Evolutionary conservation across 139 green algal genomes (phyloP).

Genomic region (Raphidocelis subcapitata): DNA sequence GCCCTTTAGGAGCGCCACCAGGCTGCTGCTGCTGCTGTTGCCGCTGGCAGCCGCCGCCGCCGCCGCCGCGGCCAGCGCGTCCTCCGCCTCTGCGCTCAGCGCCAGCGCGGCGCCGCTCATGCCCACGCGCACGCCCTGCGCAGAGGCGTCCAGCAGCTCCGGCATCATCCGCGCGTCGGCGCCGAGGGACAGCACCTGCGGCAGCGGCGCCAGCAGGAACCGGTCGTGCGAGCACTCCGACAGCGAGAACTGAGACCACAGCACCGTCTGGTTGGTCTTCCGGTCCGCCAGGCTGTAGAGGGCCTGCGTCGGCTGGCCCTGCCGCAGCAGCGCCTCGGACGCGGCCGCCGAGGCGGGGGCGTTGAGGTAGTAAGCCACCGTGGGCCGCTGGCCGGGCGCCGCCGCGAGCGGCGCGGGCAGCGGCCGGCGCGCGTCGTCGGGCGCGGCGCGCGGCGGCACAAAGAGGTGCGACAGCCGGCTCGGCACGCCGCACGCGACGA

Average conservation of each 20-base stretch:
- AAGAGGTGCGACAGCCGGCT: slow-evolving; percentile 7
- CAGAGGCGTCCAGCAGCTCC: slow-evolving; percentile 30
- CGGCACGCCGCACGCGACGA: slow-evolving; percentile 28
- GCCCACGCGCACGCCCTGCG: slow-evolving; percentile 13
- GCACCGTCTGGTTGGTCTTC: slow-evolving; percentile 10
- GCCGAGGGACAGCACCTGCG: slow-evolving; percentile 3
- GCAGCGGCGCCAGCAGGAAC: slow-evolving; percentile 27
- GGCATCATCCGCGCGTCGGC: slow-evolving; percentile 31
- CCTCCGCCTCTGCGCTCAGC: not conserved
- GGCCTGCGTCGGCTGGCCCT: not conserved
- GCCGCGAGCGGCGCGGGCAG: not conserved
- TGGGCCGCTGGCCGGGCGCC: no score
- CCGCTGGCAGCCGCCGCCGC: not conserved
- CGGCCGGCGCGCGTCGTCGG: not conserved
- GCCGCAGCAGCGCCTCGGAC: not conserved
- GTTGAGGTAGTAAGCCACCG: no score
- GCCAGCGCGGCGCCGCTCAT: slow-evolving; percentile 19
- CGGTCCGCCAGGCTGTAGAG: slow-evolving; percentile 7
- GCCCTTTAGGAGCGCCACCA: no score
- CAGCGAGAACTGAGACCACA: slow-evolving; percentile 26
- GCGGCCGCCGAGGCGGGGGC: no score
- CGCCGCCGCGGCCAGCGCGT: not conserved
- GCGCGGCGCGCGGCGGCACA: not conserved
- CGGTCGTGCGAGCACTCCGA: slow-evolving; percentile 31
- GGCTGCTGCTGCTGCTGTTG: slow-evolving; percentile 12